Conservation (phyloP, 306 rosid genomes). For the Medicago ruthenica region DNA sequence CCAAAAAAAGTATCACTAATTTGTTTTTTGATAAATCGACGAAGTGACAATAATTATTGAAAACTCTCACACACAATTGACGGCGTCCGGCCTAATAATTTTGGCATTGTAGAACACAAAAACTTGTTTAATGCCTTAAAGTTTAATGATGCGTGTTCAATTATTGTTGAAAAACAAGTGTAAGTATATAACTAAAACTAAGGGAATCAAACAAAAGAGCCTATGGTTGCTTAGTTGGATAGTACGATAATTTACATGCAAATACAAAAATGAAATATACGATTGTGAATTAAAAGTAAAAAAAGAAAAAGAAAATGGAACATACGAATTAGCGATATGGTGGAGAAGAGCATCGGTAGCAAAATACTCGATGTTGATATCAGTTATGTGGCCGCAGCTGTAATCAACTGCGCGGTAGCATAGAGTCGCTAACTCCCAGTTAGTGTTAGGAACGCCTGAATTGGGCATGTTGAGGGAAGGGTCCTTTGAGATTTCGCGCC, state of each 20-base stretch:
- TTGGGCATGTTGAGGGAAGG: constrained; percentile 58
- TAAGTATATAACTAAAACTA: not conserved
- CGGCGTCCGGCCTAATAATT: too few relatives aligned
- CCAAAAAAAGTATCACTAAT: not conserved
- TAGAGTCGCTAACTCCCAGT: constrained; percentile 32
- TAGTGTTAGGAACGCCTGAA: not conserved
- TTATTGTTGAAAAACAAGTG: too few relatives aligned
- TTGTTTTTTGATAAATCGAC: not conserved
- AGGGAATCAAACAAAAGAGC: not conserved
- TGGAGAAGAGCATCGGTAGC: constrained; percentile 52
- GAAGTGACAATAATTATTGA: too few relatives aligned
- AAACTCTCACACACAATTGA: too few relatives aligned
- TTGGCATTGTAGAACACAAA: too few relatives aligned
- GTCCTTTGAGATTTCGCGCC: constrained; percentile 65
- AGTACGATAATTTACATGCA: constrained; percentile 1
- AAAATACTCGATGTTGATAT: constrained; percentile 51
- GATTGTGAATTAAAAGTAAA: not conserved
- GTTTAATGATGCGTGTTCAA: too few relatives aligned
- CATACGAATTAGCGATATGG: constrained; percentile 56
- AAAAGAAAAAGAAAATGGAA: not conserved
- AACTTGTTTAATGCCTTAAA: too few relatives aligned
- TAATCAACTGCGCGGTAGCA: constrained; percentile 59
- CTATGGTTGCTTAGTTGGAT: not conserved
- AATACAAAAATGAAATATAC: not conserved
- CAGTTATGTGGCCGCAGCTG: constrained; percentile 52